These are phyloP conservation scores for Neoscytalidium dimidiatum DNA, from an alignment of 2,329 filamentous ascomycete species.

Conservation along the genomic window DNA sequence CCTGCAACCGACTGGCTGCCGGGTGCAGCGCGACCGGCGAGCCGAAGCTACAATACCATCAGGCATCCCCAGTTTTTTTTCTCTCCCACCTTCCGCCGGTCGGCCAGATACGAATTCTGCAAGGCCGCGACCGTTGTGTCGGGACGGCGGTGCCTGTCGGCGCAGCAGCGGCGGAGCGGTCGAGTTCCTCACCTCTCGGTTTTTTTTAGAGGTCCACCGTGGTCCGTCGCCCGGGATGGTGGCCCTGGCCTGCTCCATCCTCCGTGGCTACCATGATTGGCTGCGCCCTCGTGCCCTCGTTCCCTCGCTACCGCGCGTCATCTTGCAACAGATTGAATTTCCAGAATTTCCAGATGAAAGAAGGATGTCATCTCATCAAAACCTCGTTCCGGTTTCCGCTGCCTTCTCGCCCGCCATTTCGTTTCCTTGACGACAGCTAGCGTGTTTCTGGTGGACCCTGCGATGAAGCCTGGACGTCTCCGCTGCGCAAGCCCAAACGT, in stretches of 20 bases:
- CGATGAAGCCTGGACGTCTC: not conserved
- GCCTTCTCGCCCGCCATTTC: not conserved
- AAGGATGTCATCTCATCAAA: not conserved
- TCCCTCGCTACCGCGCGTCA: not conserved
- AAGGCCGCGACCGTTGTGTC: not conserved
- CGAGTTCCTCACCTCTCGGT: not conserved
- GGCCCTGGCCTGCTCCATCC: not conserved
- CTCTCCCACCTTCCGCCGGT: not conserved
- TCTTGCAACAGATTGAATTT: not conserved
- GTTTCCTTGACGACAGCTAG: slow-evolving; percentile 4
- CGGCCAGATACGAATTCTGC: not conserved
- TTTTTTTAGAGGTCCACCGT: slow-evolving; percentile 1
- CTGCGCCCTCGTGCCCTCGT: not conserved
- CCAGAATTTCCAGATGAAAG: slow-evolving; percentile 5
- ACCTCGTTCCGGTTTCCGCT: not conserved
- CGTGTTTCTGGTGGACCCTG: slow-evolving; percentile 5
- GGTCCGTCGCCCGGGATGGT: not conserved
- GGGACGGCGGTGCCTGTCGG: not conserved
- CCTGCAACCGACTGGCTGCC: not conserved
- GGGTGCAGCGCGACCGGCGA: not conserved
- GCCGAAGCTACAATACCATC: not conserved
- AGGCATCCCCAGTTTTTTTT: not conserved
- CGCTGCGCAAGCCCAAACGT: not conserved
- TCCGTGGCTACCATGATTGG: not conserved
- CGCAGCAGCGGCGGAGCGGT: not conserved